Evolutionary conservation across 2,329 filamentous ascomycete species (phyloP), one percentile per base, ranked within the genome.

Genomic region (Dendrostoma leiphaemia): DNA sequence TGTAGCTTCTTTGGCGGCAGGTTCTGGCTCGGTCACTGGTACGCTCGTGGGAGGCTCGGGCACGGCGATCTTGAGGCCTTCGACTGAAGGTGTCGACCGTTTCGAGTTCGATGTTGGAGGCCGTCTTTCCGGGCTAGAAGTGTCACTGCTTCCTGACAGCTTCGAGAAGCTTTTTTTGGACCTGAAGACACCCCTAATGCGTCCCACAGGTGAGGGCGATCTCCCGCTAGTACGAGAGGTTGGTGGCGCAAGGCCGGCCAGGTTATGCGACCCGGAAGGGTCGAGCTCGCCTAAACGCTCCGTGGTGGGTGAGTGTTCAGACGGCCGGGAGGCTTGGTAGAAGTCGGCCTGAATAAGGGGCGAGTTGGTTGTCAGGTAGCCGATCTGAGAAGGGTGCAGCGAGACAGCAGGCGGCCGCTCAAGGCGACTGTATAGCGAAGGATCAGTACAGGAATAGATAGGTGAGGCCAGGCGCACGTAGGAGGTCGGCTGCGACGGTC

Each of bases 141-240:
- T 80, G 54, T 73, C 71, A 58, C 72, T 75, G 24, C 73, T 66
- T 26, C 48, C 56, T 38, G 56, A 53, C 15, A 57, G 47, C 48
- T 54, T 56, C 19, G 47, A 51, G 37, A 69, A 64, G 58, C 64
- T 71, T 65, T 78, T 83, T 64, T 80, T 84, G 41, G 78, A 74
- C 55, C 74, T 81, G 64, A 94, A 90, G 12, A 86, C 88, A 65
- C 86, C 85, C 67, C 82, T 88, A 58, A 93, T 75, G 64, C 85
- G 89, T 64, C 84, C 82, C 48, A 81, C 84, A 10, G 89, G 88
- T 9, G 90, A 92, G 19, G 82, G 77, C 23, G 84, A 84, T 56
- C 88, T 81, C 61, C 80, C 50, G 28, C 41, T 80, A 43, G 71
- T 66, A 56, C 74, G 72, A 62, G 69, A 73, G 60, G 64, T 65